These are phyloP conservation scores for Xylaria digitata DNA, from an alignment of 2,329 filamentous ascomycete genomes.

Conservation along the genomic window DNA sequence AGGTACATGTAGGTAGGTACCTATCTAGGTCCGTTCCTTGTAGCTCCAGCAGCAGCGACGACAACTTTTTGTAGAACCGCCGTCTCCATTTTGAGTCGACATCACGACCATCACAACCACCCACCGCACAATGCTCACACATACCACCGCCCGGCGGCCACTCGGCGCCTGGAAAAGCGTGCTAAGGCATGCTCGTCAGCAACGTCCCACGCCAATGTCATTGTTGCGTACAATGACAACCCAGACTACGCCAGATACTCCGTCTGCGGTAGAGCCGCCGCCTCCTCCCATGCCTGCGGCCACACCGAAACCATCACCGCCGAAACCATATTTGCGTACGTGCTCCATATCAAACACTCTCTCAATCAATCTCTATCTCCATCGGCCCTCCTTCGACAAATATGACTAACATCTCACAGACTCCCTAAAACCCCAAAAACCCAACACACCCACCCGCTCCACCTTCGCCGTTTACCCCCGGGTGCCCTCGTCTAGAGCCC, in stretches of 20 bases:
- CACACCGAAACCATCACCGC: constrained; percentile 37
- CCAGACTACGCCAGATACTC: constrained; percentile 43
- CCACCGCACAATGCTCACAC: constrained; percentile 65
- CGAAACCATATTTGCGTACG: constrained; percentile 41
- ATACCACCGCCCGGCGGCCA: constrained; percentile 70
- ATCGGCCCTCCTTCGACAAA: background rate
- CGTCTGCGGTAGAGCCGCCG: constrained; percentile 24
- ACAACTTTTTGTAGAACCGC: constrained; percentile 29
- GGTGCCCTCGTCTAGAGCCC: constrained; percentile 64
- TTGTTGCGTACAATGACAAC: constrained; percentile 62
- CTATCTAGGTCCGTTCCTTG: constrained; percentile 7
- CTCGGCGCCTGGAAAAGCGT: constrained; percentile 76
- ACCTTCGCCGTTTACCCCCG: constrained; percentile 67
- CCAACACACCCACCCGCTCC: constrained; percentile 47
- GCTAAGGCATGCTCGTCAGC: constrained; percentile 68
- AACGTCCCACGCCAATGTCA: constrained; percentile 51
- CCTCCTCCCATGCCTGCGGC: constrained; percentile 23
- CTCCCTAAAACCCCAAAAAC: constrained; percentile 12
- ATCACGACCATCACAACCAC: constrained; percentile 14
- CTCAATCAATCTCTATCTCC: background rate
- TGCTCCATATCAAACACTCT: background rate
- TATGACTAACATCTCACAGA: constrained; percentile 22
- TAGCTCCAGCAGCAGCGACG: constrained; percentile 18
- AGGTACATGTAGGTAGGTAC: background rate
- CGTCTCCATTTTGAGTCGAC: constrained; percentile 3